Evolutionary conservation across 2,329 filamentous ascomycete genomes (phyloP), one percentile per base, ranked within the genome.

Genomic region (Tolypocladium inflatum): DNA sequence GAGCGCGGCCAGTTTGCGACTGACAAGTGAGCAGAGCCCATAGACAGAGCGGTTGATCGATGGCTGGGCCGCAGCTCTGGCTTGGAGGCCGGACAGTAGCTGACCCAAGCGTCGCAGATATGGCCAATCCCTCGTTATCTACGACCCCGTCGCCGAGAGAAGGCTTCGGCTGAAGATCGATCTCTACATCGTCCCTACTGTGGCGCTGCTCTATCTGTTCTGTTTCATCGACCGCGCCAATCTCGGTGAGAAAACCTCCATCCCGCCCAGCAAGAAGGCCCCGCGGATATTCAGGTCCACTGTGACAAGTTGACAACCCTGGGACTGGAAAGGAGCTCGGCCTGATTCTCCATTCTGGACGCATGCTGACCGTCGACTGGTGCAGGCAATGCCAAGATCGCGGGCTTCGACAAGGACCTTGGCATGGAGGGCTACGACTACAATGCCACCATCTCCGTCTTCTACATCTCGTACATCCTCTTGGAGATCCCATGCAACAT

Each of bases 211-310:
- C 4, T 90, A 89, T 64, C 77, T 89, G 0, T 89, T 89, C 65
- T 89, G 86, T 71, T 89, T 89, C 70, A 88, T 89, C 62, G 87
- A 89, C 64, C 79, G 87, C n/a, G 84, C 86, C 30, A 90, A 89
- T 61, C 86, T 90, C 42, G 87, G 86, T 85, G 66, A 66, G 74
- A 17, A 11, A 10, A 15, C 33, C 41, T 17, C 5, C 42, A 33
- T 6, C 8, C 15, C 35, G 15, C 30, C 23, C 23, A 19, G 7
- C 26, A 33, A 33, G 17, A 30, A 5, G 8, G 19, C 17, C 11
- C 17, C 15, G 26, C 30, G 13, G 23, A 50, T 10, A 26, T 11
- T 10, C 15, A 17, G 43, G 23, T 17, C 6, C 15, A 9, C 21
- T 26, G 45, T 11, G 26, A 33, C 45, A 15, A 2, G 15, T 7